Evolutionary conservation across 345 rosid genomes (phyloP), one percentile per base, ranked within the genome.

Genomic region (Syzygium oleosum): DNA sequence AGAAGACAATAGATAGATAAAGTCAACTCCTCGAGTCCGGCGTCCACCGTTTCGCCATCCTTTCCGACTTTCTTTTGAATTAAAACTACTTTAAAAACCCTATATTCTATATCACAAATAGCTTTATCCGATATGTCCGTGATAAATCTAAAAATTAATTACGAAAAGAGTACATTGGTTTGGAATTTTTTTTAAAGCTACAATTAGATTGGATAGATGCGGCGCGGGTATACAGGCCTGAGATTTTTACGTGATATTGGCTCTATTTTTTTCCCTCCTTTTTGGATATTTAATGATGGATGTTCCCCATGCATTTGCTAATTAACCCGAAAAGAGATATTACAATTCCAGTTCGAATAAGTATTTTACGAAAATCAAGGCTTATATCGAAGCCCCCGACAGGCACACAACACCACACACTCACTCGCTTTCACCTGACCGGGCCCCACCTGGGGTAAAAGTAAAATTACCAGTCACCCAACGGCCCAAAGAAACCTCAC

Each of bases 181-280:
- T 29, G 5, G 21, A 15, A 31, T 12, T 63, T 63, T 63, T 9
- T 65, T 65, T 58, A 58, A 13, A 25, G 21, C 11, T 2, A 65
- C 2, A 65, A 15, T 31, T 34, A 65, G 9, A 17, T 34, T 68
- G 14, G 21, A 12, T 34, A 4, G 19, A 68, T 68, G 12, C 0
- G 0, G 2, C 9, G 0, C 3, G 38, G 9, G 7, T 10, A 52
- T 46, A 8, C 9, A 12, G 4, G 0, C 14, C 27, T 0, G n/a
- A 25, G 7, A 15, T 84, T 52, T 17, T 41, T 29, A 3, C 29
- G 7, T 43, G 46, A 43, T 6, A 43, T 43, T 43, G 46, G 46
- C 46, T 43, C 46, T 43, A 5, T 52, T 52, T 52, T 43, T 52
- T 17, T 4, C 23, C 19, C 43, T 43, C 46, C 38, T 68, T 73